These are phyloP conservation scores for Coniochaeta sp. DNA, from an alignment of 2,329 filamentous ascomycete genomes.

Conservation along the genomic window DNA sequence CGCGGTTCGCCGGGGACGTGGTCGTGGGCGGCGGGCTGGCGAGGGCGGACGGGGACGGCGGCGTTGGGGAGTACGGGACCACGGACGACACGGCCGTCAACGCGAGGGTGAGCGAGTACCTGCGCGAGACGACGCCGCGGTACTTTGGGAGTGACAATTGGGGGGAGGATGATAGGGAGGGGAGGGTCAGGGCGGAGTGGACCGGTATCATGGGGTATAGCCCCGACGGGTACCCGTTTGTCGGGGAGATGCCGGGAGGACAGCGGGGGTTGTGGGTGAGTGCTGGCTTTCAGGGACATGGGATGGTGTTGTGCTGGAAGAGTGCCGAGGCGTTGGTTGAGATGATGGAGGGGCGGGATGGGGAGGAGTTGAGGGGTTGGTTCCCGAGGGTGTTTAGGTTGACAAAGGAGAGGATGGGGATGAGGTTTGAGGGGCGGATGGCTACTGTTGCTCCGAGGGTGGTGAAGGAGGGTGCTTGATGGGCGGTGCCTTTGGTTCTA, in stretches of 20 bases:
- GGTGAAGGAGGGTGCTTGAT: background rate
- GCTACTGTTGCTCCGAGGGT: constrained; percentile 8
- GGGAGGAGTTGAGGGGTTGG: constrained; percentile 31
- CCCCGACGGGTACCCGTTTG: constrained; percentile 43
- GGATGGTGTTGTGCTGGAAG: constrained; percentile 58
- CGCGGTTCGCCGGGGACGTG: constrained; percentile 39
- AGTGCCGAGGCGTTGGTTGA: constrained; percentile 48
- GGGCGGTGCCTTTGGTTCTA: no score
- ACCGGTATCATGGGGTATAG: constrained; percentile 52
- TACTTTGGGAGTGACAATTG: constrained; percentile 48
- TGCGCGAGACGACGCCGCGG: constrained; percentile 30
- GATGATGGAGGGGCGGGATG: constrained; percentile 38
- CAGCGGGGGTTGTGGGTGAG: constrained; percentile 45
- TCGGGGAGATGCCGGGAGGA: constrained; percentile 39
- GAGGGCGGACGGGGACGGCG: constrained; percentile 28
- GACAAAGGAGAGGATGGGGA: constrained; percentile 33
- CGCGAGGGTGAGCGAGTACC: constrained; percentile 39
- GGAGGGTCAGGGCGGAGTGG: constrained; percentile 39
- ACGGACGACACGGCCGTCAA: constrained; percentile 50
- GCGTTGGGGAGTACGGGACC: constrained; percentile 42
- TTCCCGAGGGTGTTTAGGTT: constrained; percentile 46
- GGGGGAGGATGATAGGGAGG: constrained; percentile 33
- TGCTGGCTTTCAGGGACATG: constrained; percentile 59
- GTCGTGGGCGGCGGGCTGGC: constrained; percentile 55
- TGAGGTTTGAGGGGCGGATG: constrained; percentile 25